These are phyloP conservation scores for Rhizopogon vulgaris DNA, from an alignment of 768 basidiomycete genomes.

Conservation along the genomic window DNA sequence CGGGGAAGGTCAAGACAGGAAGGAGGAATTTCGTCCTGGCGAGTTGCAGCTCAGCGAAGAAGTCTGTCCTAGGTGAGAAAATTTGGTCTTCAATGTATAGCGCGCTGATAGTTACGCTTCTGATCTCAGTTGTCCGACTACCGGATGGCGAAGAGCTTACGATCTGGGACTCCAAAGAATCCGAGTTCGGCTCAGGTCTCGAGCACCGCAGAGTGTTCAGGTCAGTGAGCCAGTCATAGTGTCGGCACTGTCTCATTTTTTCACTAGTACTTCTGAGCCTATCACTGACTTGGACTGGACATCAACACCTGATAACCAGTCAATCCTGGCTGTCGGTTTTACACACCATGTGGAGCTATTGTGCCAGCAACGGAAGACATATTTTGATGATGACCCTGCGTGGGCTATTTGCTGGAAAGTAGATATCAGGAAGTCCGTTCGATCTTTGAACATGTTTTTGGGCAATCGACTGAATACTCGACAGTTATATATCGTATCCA, in stretches of 20 bases:
- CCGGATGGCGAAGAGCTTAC: conserved; percentile 73
- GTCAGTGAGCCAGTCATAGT: conserved; percentile 32
- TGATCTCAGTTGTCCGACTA: conserved; percentile 48
- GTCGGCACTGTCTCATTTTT: conserved; percentile 1
- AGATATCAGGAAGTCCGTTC: conserved; percentile 61
- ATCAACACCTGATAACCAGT: conserved; percentile 83
- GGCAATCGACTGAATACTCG: neutral
- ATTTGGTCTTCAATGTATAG: neutral
- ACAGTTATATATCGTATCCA: conserved; percentile 66
- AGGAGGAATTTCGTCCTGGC: conserved; percentile 61
- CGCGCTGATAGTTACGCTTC: conserved; percentile 1
- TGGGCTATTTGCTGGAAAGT: conserved; percentile 72
- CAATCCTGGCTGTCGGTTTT: conserved; percentile 88
- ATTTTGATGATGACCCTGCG: conserved; percentile 76
- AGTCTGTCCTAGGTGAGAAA: conserved; percentile 76
- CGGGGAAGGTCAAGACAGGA: conserved; percentile 70
- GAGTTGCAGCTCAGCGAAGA: conserved; percentile 86
- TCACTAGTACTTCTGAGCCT: conserved; percentile 35
- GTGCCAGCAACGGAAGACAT: conserved; percentile 90
- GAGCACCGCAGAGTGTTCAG: conserved; percentile 63
- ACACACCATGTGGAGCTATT: conserved; percentile 72
- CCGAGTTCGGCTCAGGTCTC: conserved; percentile 86
- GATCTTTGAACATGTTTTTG: neutral
- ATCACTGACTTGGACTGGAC: conserved; percentile 91
- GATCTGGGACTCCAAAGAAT: conserved; percentile 95